Conservation (phyloP, 768 basidiomycete genomes). For the Leucogyrophana mollusca region DNA sequence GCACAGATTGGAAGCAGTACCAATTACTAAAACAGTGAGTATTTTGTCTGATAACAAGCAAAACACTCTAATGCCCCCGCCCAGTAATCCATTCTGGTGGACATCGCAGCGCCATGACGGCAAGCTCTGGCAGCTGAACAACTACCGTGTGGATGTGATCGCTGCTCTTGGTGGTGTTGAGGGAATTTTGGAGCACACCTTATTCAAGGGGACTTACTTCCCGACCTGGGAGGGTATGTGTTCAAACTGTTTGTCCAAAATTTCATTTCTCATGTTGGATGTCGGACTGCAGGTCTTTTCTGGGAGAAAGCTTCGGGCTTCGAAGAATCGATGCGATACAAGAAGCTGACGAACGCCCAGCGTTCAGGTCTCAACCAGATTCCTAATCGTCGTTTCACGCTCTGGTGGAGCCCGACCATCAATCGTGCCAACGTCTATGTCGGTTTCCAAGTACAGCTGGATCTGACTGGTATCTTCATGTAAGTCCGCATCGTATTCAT, state of each 20-base stretch:
- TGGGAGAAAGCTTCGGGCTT: slow-evolving; percentile 99
- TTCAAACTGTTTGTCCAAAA: neutral
- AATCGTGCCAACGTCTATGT: slow-evolving; percentile 99
- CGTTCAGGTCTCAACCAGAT: slow-evolving; percentile 97
- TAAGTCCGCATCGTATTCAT: slow-evolving; percentile 25
- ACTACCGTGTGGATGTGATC: slow-evolving; percentile 98
- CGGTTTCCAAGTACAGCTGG: slow-evolving; percentile 99
- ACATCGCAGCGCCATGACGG: slow-evolving; percentile 96
- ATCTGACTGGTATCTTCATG: slow-evolving; percentile 97
- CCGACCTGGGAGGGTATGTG: slow-evolving; percentile 88
- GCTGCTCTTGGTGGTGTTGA: slow-evolving; percentile 97
- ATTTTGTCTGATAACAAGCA: neutral
- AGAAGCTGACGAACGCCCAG: slow-evolving; percentile 97
- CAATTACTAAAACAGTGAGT: slow-evolving; percentile 87
- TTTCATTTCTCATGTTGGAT: neutral
- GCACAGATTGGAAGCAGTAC: slow-evolving; percentile 98
- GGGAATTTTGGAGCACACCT: slow-evolving; percentile 92
- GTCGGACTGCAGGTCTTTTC: slow-evolving; percentile 62
- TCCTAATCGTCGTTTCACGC: slow-evolving; percentile 97
- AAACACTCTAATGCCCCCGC: neutral
- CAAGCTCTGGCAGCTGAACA: slow-evolving; percentile 96
- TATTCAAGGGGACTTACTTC: slow-evolving; percentile 98
- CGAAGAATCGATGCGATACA: slow-evolving; percentile 94
- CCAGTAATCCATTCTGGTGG: slow-evolving; percentile 99
- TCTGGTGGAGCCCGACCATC: slow-evolving; percentile 99